Percentiles rank a stretch among this genome's conserved stretches.
phyloP scores from a whole-genome alignment of 768 basidiomycete species.

The Pulveroboletus ravenelii region DNA sequence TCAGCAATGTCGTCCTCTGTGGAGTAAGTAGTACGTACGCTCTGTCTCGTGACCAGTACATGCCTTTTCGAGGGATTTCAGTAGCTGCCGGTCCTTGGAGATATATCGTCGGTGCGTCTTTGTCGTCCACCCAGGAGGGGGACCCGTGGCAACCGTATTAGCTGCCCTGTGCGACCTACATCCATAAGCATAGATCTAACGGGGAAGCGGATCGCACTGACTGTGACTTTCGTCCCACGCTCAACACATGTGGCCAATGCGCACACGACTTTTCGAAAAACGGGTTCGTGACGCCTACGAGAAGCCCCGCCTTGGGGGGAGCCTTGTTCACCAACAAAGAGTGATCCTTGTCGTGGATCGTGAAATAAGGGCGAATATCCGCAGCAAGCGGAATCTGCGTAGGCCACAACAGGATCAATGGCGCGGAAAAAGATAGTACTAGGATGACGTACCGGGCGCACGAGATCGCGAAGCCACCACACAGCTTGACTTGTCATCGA shows the following conservation, averaged over 20 bases:
- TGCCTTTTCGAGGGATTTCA: conserved; percentile 69
- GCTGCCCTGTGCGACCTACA: conserved; percentile 4
- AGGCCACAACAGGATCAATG: background rate
- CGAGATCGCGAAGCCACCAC: conserved; percentile 87
- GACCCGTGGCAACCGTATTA: conserved; percentile 36
- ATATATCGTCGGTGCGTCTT: conserved; percentile 79
- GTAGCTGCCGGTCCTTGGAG: conserved; percentile 72
- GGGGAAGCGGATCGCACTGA: conserved; percentile 27
- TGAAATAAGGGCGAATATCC: conserved; percentile 92
- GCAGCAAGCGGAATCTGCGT: conserved; percentile 72
- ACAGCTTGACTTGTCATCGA: conserved; percentile 81
- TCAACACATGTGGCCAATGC: conserved; percentile 84
- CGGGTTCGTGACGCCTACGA: conserved; percentile 87
- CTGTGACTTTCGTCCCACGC: conserved; percentile 51
- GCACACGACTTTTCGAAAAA: conserved; percentile 73
- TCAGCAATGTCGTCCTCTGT: background rate
- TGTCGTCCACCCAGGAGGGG: conserved; percentile 70
- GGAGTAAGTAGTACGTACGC: conserved; percentile 37
- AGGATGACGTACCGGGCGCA: conserved; percentile 62
- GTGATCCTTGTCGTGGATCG: conserved; percentile 92
- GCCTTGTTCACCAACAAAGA: conserved; percentile 70
- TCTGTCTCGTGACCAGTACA: conserved; percentile 43
- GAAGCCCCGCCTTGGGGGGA: conserved; percentile 68
- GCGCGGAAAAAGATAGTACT: background rate
- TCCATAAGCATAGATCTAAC: background rate